Evolutionary conservation across 139 green algal species (phyloP), one percentile per base, ranked within the genome.

Genomic region (Dunaliella primolecta): DNA sequence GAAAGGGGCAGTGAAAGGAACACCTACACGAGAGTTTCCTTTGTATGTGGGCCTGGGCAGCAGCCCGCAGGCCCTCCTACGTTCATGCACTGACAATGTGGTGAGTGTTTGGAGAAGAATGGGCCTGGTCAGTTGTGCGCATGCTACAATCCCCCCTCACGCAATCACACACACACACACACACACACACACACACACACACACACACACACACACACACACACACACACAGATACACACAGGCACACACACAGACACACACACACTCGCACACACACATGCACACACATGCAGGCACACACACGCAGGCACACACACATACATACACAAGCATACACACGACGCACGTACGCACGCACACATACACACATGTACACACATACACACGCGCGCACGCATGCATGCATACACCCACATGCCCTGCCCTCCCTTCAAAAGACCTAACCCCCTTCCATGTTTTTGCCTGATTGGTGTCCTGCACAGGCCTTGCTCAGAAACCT

Each of bases 181-280:
- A 75, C 38, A 82, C 34, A 55, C 77, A 55, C 34, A 82, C 77
- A 76, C 36, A 64, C 46, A 64, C 46, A 64, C 46, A 64, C 46
- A 64, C 46, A 64, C 46, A n/a, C n/a, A n/a, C n/a, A n/a, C n/a
- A n/a, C n/a, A n/a, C n/a, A n/a, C n/a, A n/a, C 46, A 64, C 46
- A 64, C 46, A 64, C 46, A 64, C 46, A 64, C 46, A 64, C 46
- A 64, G 7, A 64, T 15, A 64, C 46, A 64, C 46, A 64, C 46
- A 15, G 11, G 36, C 34, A 56, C 30, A 31, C 55, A 36, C 37
- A 75, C 80, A 77, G n/a, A 64, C 46, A 64, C 46, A 64, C 46
- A 64, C 46, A 64, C 46, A 64, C 46, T 7, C n/a, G 36, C 34
- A 56, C 30, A 31, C 55, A 36, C 37, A 75, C 80, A 77, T 0